Evolutionary conservation across 192 early-diverging fungal species (phyloP).

Genomic region (Coemansia guatemalensis): DNA sequence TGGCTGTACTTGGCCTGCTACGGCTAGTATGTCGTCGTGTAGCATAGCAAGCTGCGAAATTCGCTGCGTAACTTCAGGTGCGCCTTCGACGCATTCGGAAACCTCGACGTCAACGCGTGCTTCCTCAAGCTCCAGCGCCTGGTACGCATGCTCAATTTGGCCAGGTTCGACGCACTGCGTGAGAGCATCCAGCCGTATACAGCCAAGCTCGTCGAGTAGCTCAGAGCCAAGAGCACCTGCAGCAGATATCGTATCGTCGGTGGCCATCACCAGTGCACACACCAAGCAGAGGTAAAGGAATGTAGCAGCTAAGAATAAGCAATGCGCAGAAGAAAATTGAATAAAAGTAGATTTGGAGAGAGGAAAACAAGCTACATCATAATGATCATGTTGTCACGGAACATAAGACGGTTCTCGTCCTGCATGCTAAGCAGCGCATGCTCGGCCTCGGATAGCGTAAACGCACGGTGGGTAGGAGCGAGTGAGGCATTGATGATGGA

Average conservation of each 20-base stretch:
- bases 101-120: constrained; percentile 49
- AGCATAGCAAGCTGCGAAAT: constrained; percentile 23
- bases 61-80: constrained; percentile 11
- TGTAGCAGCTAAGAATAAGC: background rate
- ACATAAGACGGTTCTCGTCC: constrained; percentile 71
- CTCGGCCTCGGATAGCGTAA: constrained; percentile 60
- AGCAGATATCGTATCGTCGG: background rate
- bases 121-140: constrained; percentile 46
- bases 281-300: no score
- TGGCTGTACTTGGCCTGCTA: constrained; percentile 21
- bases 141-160: constrained; percentile 38
- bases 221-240: constrained; percentile 13
- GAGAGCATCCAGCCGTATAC: constrained; percentile 21
- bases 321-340: background rate
- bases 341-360: constrained; percentile 9
- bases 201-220: constrained; percentile 16
- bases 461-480: constrained; percentile 25
- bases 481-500: constrained; percentile 58
- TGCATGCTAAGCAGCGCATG: constrained; percentile 62
- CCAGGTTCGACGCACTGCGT: constrained; percentile 14
- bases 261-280: background rate
- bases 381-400: constrained; percentile 63
- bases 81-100: constrained; percentile 27
- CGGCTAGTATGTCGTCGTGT: constrained; percentile 1
- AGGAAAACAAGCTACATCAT: constrained; percentile 56